phyloP scores from a whole-genome alignment of 352 stramenopile species.

The Sclerospora graminicola region DNA sequence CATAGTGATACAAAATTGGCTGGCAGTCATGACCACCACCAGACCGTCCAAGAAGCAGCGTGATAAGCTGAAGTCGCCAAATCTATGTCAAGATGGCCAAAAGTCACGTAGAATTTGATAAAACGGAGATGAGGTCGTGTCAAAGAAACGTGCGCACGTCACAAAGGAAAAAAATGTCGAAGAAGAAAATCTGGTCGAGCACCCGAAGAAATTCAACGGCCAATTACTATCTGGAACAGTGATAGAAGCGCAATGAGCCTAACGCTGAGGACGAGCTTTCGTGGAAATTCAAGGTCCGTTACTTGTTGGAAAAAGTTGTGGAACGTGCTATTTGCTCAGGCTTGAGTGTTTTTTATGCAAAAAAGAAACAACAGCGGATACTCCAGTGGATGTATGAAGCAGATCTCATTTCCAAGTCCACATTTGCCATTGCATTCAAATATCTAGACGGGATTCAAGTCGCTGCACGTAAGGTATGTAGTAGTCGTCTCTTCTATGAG shows the following conservation, averaged over 20 bases:
- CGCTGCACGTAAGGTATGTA: slow-evolving; percentile 37
- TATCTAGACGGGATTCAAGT: slow-evolving; percentile 67
- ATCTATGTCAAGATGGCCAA: slow-evolving; percentile 22
- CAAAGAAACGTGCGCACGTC: slow-evolving; percentile 36
- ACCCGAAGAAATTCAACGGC: slow-evolving; percentile 68
- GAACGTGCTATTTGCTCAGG: slow-evolving; percentile 1
- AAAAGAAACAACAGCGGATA: slow-evolving; percentile 80
- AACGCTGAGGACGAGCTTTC: slow-evolving; percentile 38
- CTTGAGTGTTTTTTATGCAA: slow-evolving; percentile 15
- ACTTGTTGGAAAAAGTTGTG: neutral
- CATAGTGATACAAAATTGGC: neutral
- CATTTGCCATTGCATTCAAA: slow-evolving; percentile 63
- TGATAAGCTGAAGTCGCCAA: slow-evolving; percentile 43
- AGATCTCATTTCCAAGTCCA: slow-evolving; percentile 69
- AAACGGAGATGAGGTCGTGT: slow-evolving; percentile 44
- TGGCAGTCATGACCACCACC: slow-evolving; percentile 25
- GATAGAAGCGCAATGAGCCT: slow-evolving; percentile 44
- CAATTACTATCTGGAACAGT: slow-evolving; percentile 76
- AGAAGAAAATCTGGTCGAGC: slow-evolving; percentile 56
- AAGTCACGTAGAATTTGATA: slow-evolving; percentile 54
- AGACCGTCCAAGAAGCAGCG: slow-evolving; percentile 78
- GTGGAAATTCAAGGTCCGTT: slow-evolving; percentile 74
- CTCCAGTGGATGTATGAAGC: slow-evolving; percentile 76
- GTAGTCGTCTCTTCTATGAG: neutral
- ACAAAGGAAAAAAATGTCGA: slow-evolving; percentile 15